Percentiles rank a stretch among this genome's conserved stretches.
phyloP scores from a whole-genome alignment of 2,329 filamentous ascomycete genomes.

The Pestalotiopsis sp. region DNA sequence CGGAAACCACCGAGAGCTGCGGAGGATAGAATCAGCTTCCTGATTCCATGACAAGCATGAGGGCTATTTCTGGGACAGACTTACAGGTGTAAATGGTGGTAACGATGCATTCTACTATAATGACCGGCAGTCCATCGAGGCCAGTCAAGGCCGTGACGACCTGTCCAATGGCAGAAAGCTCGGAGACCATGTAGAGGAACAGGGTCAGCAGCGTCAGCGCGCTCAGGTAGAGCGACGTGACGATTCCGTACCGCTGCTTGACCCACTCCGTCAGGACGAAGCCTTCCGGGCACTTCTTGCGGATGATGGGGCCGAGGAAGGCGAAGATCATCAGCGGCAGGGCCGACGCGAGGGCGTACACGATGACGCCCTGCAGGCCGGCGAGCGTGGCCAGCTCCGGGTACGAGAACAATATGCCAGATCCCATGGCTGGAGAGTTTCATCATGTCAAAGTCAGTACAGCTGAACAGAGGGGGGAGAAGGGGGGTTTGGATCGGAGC shows the following conservation, averaged over 20 bases:
- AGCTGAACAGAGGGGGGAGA: slow-evolving; percentile 23
- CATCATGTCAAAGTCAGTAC: slow-evolving; percentile 44
- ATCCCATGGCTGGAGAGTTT: slow-evolving; percentile 71
- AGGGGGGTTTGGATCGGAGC: slow-evolving; percentile 58
- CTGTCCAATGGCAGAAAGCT: slow-evolving; percentile 80
- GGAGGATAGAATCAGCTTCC: slow-evolving; percentile 13
- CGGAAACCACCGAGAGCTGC: slow-evolving; percentile 78
- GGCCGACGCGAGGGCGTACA: slow-evolving; percentile 74
- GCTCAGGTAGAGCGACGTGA: slow-evolving; percentile 74
- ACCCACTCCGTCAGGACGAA: slow-evolving; percentile 88
- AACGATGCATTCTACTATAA: slow-evolving; percentile 77
- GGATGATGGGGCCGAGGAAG: slow-evolving; percentile 74
- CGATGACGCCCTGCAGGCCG: slow-evolving; percentile 76
- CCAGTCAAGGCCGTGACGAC: slow-evolving; percentile 76
- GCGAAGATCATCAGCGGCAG: slow-evolving; percentile 77
- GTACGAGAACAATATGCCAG: slow-evolving; percentile 82
- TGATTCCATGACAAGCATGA: neutral
- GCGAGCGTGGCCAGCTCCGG: slow-evolving; percentile 79
- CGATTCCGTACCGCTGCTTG: slow-evolving; percentile 72
- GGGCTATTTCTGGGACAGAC: slow-evolving; percentile 21
- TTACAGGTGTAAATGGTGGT: slow-evolving; percentile 84
- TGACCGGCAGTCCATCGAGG: slow-evolving; percentile 71
- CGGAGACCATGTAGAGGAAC: slow-evolving; percentile 85
- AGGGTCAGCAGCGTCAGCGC: slow-evolving; percentile 78
- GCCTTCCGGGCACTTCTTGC: slow-evolving; percentile 78